Conservation (phyloP, 306 rosid genomes). For the Fagus sylvatica region DNA sequence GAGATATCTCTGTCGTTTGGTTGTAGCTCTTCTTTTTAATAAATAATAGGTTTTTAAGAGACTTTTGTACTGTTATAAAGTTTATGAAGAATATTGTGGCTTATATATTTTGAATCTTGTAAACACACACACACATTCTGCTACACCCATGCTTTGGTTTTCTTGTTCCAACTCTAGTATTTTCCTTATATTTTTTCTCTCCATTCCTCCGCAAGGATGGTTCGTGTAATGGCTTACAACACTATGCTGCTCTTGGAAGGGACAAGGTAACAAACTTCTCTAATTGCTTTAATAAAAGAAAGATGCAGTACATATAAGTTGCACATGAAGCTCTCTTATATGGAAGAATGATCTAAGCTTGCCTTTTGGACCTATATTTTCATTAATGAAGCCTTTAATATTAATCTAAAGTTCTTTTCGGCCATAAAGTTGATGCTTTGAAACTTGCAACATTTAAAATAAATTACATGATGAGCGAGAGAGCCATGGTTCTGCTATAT, state of each 20-base stretch:
- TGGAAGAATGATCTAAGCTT: background rate
- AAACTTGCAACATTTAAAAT: background rate
- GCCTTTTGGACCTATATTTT: background rate
- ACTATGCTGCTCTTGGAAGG: slow-evolving; percentile 98
- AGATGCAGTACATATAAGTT: background rate
- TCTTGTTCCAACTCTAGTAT: slow-evolving; percentile 15
- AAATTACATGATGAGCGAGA: background rate
- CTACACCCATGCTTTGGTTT: slow-evolving; percentile 14
- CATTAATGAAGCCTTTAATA: background rate
- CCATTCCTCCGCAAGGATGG: slow-evolving; percentile 72
- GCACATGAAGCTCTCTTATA: background rate
- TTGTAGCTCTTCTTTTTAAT: background rate
- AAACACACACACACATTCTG: background rate
- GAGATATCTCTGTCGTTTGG: background rate
- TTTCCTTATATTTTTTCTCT: slow-evolving; percentile 6
- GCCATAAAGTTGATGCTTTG: background rate
- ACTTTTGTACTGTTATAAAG: background rate
- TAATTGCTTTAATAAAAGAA: background rate
- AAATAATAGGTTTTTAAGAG: background rate
- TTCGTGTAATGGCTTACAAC: slow-evolving; percentile 99
- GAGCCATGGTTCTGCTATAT: background rate
- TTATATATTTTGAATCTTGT: background rate
- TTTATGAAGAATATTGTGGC: background rate
- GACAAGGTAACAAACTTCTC: slow-evolving; percentile 68
- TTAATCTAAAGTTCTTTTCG: background rate